Conservation (phyloP, 2,329 filamentous ascomycete species). For the Tolypocladium guangdongense region DNA sequence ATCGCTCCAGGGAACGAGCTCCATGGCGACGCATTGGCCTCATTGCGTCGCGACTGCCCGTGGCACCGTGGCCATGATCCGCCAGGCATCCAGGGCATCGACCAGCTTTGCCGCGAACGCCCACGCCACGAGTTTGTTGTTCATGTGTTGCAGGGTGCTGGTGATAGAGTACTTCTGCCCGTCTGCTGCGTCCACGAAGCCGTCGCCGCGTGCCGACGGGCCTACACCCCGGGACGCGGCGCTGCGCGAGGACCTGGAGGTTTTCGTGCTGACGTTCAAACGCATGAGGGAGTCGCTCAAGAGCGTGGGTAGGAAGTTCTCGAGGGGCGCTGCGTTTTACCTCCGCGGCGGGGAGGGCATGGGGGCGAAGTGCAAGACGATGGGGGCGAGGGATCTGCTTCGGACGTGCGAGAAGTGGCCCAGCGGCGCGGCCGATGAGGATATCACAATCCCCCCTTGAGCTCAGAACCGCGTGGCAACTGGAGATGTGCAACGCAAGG, state of each 20-base stretch:
- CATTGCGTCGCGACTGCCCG: constrained; percentile 12
- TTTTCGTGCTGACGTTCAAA: constrained; percentile 7
- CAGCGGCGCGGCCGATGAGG: neutral
- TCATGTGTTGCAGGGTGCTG: constrained; percentile 8
- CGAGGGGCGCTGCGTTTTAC: constrained; percentile 10
- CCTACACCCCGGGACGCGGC: constrained; percentile 4
- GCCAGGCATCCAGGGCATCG: constrained; percentile 8
- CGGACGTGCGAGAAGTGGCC: constrained; percentile 11
- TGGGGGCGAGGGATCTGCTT: constrained; percentile 8
- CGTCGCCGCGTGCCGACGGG: neutral
- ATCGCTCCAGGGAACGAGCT: neutral
- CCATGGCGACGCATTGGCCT: constrained; percentile 10
- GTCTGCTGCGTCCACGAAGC: neutral
- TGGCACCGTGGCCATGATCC: constrained; percentile 6
- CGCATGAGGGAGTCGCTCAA: constrained; percentile 7
- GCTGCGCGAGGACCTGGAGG: constrained; percentile 10
- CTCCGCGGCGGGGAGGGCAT: constrained; percentile 5
- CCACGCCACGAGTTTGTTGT: constrained; percentile 9
- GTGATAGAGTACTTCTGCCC: constrained; percentile 10
- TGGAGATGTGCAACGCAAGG: neutral
- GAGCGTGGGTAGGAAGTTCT: constrained; percentile 10
- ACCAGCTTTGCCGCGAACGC: constrained; percentile 8
- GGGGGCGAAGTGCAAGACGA: constrained; percentile 5
- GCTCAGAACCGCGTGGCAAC: neutral
- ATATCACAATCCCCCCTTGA: neutral